A percentile compares a stretch with the other conserved stretches of the same genome.
Evolutionary conservation across 176 grass and related monocot genomes (phyloP).

Genomic region (Musa itinerans): DNA sequence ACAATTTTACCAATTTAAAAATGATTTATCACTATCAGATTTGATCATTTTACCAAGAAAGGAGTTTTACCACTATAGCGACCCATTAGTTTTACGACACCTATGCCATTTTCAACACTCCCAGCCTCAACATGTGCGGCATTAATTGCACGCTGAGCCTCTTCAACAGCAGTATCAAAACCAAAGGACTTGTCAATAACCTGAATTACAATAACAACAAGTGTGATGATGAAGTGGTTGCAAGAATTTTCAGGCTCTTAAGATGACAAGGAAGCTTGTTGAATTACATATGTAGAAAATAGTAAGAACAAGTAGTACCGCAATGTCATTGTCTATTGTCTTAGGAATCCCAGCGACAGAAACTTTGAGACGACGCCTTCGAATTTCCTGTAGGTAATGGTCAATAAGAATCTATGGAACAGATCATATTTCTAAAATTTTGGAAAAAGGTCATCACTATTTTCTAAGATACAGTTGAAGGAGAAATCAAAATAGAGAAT

Average conservation of each 20-base stretch:
- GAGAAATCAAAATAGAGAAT: neutral
- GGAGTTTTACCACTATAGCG: constrained; percentile 72
- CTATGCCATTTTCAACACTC: constrained; percentile 92
- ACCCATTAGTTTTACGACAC: constrained; percentile 91
- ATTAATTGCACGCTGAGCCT: constrained; percentile 84
- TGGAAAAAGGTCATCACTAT: neutral
- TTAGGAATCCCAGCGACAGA: constrained; percentile 79
- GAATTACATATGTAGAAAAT: neutral
- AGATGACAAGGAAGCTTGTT: neutral
- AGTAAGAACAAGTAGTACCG: constrained; percentile 39
- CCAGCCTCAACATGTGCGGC: constrained; percentile 90
- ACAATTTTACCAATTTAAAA: no score
- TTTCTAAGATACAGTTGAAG: neutral
- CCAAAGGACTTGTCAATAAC: constrained; percentile 98
- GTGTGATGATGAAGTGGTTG: constrained; percentile 15
- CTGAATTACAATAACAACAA: constrained; percentile 26
- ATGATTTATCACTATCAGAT: neutral
- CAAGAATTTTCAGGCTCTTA: neutral
- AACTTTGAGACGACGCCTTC: constrained; percentile 64
- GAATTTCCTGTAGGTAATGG: constrained; percentile 53
- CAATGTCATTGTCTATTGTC: constrained; percentile 99
- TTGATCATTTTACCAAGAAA: constrained; percentile 3
- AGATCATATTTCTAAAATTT: constrained; percentile 6
- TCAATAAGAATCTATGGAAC: constrained; percentile 13
- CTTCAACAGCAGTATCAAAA: constrained; percentile 90